Evolutionary conservation across 202 grass and related monocot species (phyloP).

Genomic region (Carex arenaria): DNA sequence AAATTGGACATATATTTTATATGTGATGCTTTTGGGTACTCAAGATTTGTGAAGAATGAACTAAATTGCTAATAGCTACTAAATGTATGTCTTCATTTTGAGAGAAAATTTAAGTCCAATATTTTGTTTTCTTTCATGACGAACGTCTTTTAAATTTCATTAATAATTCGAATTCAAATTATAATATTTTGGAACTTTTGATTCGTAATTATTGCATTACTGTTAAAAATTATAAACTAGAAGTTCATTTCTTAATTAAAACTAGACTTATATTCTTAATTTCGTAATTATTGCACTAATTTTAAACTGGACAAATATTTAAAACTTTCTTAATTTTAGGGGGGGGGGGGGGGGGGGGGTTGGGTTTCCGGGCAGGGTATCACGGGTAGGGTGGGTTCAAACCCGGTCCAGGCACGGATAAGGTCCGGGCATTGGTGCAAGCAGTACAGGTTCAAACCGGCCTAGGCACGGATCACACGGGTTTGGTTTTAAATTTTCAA

Average conservation of each 20-base stretch:
- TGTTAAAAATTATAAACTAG: background rate
- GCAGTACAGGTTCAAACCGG: too few species aligned
- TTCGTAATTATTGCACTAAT: too few species aligned
- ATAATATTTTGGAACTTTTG: background rate
- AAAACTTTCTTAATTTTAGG: too few species aligned
- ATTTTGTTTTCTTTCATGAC: background rate
- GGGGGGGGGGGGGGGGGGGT: too few species aligned
- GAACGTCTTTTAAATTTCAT: background rate
- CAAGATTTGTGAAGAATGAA: background rate
- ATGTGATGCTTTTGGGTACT: background rate
- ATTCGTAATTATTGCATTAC: background rate
- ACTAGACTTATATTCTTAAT: too few species aligned
- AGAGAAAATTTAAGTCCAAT: background rate
- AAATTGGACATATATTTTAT: background rate
- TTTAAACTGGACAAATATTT: too few species aligned
- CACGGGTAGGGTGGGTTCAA: too few species aligned
- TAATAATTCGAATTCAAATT: background rate
- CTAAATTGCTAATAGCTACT: background rate
- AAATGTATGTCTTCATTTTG: background rate
- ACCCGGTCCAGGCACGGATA: too few species aligned
- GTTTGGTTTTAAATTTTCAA: too few species aligned
- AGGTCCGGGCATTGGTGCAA: too few species aligned
- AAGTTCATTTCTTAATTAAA: background rate
- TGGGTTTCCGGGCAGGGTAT: too few species aligned
- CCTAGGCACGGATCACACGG: too few species aligned